Evolutionary conservation across 352 stramenopile species (phyloP), one percentile per base, ranked within the genome.

Genomic region (Aphanomyces stellatus): DNA sequence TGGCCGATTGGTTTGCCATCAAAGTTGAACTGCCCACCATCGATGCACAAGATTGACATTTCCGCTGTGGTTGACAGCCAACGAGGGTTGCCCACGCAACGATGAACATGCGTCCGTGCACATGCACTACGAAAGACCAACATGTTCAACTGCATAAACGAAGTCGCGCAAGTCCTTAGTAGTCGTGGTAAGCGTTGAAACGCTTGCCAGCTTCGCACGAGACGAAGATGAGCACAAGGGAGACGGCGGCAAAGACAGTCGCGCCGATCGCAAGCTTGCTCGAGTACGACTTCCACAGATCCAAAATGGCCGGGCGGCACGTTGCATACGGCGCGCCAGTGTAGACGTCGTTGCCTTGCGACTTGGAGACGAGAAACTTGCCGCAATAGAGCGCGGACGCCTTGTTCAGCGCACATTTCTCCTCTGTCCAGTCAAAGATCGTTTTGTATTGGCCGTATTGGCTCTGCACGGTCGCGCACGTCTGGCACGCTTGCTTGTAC

Each of bases 231-330:
- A 57, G 49, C 17, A 57, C 22, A 24, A 57, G 49, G 19, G 2
- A 7, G 3, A 57, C 25, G 22, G n/a, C 49, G 49, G 49, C 49
- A 24, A 24, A 1, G 49, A 57, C 27, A 15, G 49, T 57, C 17
- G 17, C 22, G 49, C 65, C 72, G 13, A 82, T 71, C 69, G 90
- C 74, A 10, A 91, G 55, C 19, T 88, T 74, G 63, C 74, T 82
- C 35, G 77, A 87, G 75, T 79, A 91, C 64, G 86, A 90, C 59
- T 75, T 65, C 43, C 91, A 74, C n/a, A 93, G 75, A 8, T 77
- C 60, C 42, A 90, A 84, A 57, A 91, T 85, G 1, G 74, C 67
- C 10, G 65, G 60, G 55, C 85, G 82, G 51, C 85, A 93, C 57
- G 80, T 73, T 51, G 78, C 71, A 76, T 90, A 93, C 1, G 49